Base-by-base conservation (phyloP, 2,329 filamentous ascomycete genomes). In the Zalaria sp. region DNA sequence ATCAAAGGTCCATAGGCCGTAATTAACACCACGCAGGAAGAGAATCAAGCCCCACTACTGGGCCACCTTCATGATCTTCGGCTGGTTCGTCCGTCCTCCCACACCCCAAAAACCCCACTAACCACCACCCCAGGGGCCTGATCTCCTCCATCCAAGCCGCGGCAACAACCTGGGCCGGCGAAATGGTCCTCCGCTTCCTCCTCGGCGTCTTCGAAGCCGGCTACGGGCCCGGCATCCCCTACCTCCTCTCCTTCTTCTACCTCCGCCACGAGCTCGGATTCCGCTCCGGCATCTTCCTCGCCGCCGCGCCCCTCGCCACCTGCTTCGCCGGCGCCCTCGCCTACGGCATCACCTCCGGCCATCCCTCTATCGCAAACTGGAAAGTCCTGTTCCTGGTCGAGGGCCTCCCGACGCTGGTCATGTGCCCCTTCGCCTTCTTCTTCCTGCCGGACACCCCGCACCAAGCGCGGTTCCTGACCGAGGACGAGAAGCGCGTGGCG, bases 271-370 rank as follows among this genome's bases (percentile, higher is more conserved):
- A 73, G 48, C 57, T 77, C 8, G 74, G 74, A 28, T 60, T 76
- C 27, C 62, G 74, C 3, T 68, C 68, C 40, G 74, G 73, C 2
- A 53, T 78, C 25, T 79, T 77, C 47, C 46, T 66, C 25, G 54
- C 55, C 7, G 63, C 63, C 3, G 77, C 78, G 0, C 78, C 79
- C 1, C 69, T 93, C 3, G 85, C 86, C 2, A 91, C 84, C 35
- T 80, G 79, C 1, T 88, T 93, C 55, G 83, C 85, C 0, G 79
- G 79, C 2, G 77, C 75, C 3, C 54, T 71, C 5, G 77, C 77
- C 1, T 81, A 77, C 44, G 75, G 70, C 4, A 80, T 83, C 53
- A 77, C 76, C 5, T 72, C 73, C 27, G 74, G 77, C 8, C 65
- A 71, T 50, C 63, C 67, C 2, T 55, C 64, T 10, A 57, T 83